A percentile compares a stretch with the other conserved stretches of the same genome.
Evolutionary conservation across 2,329 filamentous ascomycete genomes (phyloP).

Genomic region (Apiospora kogelbergensis): DNA sequence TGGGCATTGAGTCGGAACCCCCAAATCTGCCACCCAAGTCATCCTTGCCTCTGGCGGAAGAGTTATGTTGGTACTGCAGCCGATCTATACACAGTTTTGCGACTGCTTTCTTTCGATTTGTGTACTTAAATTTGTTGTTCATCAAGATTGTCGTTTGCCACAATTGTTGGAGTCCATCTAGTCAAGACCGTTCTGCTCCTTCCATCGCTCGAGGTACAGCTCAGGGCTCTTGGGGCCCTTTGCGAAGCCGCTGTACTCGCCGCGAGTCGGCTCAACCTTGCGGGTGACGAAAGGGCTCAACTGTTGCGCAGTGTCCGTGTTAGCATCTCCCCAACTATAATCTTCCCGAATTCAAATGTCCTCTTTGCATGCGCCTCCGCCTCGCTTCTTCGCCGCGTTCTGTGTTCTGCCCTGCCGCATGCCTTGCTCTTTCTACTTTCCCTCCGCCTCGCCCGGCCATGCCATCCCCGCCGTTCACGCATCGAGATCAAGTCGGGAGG

Average conservation of each 20-base stretch:
- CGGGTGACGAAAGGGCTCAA: conserved; percentile 77
- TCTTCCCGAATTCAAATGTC: too few relatives aligned
- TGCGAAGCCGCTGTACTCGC: conserved; percentile 52
- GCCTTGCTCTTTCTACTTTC: background rate
- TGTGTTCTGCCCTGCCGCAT: background rate
- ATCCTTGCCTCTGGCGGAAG: background rate
- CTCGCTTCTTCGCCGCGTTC: background rate
- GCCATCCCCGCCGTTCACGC: too few relatives aligned
- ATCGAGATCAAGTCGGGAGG: too few relatives aligned
- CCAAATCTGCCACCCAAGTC: background rate
- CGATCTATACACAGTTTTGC: background rate
- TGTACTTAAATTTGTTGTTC: background rate
- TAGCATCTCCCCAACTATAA: background rate
- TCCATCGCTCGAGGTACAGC: conserved; percentile 66
- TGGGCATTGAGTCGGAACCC: background rate
- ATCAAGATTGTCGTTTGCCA: background rate
- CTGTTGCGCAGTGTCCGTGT: conserved; percentile 41
- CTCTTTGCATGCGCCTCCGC: background rate
- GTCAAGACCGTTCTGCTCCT: conserved; percentile 63
- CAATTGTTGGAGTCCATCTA: conserved; percentile 30
- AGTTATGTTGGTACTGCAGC: background rate
- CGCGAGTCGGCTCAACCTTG: conserved; percentile 52
- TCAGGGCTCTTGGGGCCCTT: conserved; percentile 60
- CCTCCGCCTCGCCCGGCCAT: too few relatives aligned
- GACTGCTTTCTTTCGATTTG: background rate